phyloP scores from a whole-genome alignment of 495 filamentous ascomycete species.

The Hyaloscypha variabilis region DNA sequence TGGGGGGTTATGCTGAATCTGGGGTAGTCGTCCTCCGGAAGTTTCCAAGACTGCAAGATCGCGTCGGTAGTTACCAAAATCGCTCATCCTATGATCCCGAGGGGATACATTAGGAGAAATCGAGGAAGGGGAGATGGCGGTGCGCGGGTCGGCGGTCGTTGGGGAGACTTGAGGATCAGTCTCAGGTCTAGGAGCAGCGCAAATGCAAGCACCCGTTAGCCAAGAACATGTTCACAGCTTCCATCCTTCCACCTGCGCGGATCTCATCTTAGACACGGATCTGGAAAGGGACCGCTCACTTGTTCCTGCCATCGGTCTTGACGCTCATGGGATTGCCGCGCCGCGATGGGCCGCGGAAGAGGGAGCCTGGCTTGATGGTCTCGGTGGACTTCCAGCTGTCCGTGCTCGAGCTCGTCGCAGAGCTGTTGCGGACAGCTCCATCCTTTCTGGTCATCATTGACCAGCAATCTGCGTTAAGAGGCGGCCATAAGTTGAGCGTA shows the following conservation, averaged over 20 bases:
- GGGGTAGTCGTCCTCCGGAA: conserved; percentile 53
- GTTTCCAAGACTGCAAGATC: conserved; percentile 71
- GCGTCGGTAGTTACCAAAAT: conserved; percentile 67
- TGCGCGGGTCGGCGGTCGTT: conserved; percentile 42
- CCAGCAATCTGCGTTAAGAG: conserved; percentile 27
- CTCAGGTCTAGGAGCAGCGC: conserved; percentile 34
- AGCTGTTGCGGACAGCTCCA: conserved; percentile 58
- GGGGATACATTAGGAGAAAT: conserved; percentile 48
- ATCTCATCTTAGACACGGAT: conserved; percentile 20
- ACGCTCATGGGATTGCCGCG: conserved; percentile 57
- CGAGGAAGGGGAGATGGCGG: conserved; percentile 50
- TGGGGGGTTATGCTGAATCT: conserved; percentile 55
- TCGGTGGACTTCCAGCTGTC: conserved; percentile 61
- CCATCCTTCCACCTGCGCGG: conserved; percentile 6
- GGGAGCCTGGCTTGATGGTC: conserved; percentile 51
- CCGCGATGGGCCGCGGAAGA: conserved; percentile 41
- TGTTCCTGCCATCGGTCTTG: conserved; percentile 55
- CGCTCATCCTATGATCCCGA: conserved; percentile 52
- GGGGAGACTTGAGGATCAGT: conserved; percentile 57
- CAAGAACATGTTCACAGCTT: conserved; percentile 29
- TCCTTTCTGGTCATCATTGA: conserved; percentile 62
- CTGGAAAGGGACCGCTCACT: conserved; percentile 33
- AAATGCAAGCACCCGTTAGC: conserved; percentile 34
- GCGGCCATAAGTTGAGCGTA: conserved; percentile 19
- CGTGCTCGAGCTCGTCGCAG: conserved; percentile 62